phyloP scores from a whole-genome alignment of 768 basidiomycete genomes.

The Termitomyces bulborhizus region DNA sequence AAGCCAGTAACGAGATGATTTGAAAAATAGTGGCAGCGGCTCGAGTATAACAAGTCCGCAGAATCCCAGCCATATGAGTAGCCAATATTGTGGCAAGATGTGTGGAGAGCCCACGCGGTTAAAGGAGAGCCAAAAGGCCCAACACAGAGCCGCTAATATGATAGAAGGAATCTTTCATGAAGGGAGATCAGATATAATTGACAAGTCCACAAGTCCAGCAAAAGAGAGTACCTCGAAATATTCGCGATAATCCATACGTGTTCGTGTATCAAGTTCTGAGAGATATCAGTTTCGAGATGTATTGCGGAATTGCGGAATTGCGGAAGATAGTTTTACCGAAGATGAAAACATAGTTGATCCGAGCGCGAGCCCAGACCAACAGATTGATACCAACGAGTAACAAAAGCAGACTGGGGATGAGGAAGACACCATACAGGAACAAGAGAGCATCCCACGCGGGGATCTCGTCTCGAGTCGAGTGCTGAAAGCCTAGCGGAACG shows the following conservation, averaged over 20 bases:
- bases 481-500: conserved; percentile 42
- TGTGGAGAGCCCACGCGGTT: conserved; percentile 44
- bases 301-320: background rate
- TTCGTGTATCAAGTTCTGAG: conserved; percentile 62
- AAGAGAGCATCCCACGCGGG: conserved; percentile 72
- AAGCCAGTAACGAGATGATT: conserved; percentile 76
- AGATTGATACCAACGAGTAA: conserved; percentile 82
- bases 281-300: background rate
- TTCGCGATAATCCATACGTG: conserved; percentile 70
- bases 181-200: conserved; percentile 2
- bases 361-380: conserved; percentile 61
- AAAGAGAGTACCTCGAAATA: conserved; percentile 46
- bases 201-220: background rate
- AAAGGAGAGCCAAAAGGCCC: conserved; percentile 85
- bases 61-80: conserved; percentile 74
- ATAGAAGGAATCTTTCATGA: conserved; percentile 65
- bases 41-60: conserved; percentile 56
- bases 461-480: conserved; percentile 43
- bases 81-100: conserved; percentile 71
- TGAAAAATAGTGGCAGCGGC: conserved; percentile 65
- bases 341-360: conserved; percentile 94
- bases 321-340: conserved; percentile 49
- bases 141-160: conserved; percentile 65
- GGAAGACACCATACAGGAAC: conserved; percentile 69
- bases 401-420: conserved; percentile 70